phyloP scores from a whole-genome alignment of 2,329 filamentous ascomycete genomes.

The Arthroderma sp. region DNA sequence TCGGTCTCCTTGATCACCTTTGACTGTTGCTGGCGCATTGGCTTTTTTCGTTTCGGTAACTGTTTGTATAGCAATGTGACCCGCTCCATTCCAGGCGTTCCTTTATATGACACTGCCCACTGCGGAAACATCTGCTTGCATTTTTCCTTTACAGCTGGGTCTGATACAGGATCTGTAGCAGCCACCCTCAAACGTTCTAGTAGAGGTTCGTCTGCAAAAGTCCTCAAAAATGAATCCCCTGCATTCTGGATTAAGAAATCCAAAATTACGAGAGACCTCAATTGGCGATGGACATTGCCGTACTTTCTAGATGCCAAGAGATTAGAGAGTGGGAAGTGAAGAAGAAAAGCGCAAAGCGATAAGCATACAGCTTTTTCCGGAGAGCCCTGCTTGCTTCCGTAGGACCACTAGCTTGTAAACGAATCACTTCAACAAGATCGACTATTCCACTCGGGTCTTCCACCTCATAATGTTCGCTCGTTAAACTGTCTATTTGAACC shows the following conservation, averaged over 20 bases:
- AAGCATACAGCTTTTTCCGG: slow-evolving; percentile 73
- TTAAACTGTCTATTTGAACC: slow-evolving; percentile 80
- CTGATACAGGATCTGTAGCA: slow-evolving; percentile 70
- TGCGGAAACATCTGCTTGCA: slow-evolving; percentile 74
- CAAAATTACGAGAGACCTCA: slow-evolving; percentile 74
- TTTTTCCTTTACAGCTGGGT: slow-evolving; percentile 74
- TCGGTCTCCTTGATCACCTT: slow-evolving; percentile 74
- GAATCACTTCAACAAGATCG: slow-evolving; percentile 86
- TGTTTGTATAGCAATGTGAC: slow-evolving; percentile 68
- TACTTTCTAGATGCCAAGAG: slow-evolving; percentile 53
- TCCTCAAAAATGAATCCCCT: slow-evolving; percentile 70
- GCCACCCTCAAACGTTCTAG: slow-evolving; percentile 83
- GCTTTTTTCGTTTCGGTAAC: slow-evolving; percentile 54
- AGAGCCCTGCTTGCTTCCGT: slow-evolving; percentile 82
- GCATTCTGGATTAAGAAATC: slow-evolving; percentile 94
- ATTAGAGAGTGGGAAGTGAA: slow-evolving; percentile 4
- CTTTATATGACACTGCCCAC: slow-evolving; percentile 75
- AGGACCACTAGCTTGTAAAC: slow-evolving; percentile 74
- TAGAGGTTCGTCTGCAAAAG: slow-evolving; percentile 80
- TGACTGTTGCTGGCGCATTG: slow-evolving; percentile 62
- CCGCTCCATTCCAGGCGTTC: slow-evolving; percentile 62
- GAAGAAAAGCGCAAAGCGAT: background rate
- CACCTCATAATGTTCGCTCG: slow-evolving; percentile 76
- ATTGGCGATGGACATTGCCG: slow-evolving; percentile 81
- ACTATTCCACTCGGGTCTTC: slow-evolving; percentile 86